Base-by-base conservation (phyloP, 2,329 filamentous ascomycete species). In the Ploettnerulaceae sp. region DNA sequence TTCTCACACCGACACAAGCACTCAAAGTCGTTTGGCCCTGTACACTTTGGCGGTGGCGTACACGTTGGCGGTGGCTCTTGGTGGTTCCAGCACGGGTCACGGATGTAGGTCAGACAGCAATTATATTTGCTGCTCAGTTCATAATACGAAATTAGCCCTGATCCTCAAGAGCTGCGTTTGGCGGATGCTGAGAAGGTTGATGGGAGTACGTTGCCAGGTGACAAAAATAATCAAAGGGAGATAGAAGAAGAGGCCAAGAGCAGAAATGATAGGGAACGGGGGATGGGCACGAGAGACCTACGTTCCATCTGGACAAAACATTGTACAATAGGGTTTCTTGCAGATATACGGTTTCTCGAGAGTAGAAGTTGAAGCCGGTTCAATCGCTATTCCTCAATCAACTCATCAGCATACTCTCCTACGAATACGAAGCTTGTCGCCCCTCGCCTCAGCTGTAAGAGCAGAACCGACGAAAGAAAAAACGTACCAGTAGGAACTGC, bases 51-150 rank as follows among this genome's bases (percentile, higher is more conserved):
- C 5, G 18, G 15, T 5, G 25, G 37, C 21, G 37, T 24, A 12
- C 22, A 21, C 12, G 22, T 24, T n/a, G n/a, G n/a, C n/a, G 25
- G 25, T 2, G 31, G 36, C 12, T 5, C 18, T 17, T 47, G 45
- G 20, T 47, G 37, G 24, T 36, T 37, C 15, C 36, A n/a, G 25
- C 45, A 47, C 1, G 45, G 45, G 8, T 47, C 45, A 20, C 36
- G 45, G 38, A 47, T 14, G 31, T 47, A 47, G 22, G 3, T 28
- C 18, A 47, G 36, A 18, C 45, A 47, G 45, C 45, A 47, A 15
- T 47, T 33, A 25, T 41, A 47, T 7, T 36, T 36, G 29, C 45
- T 47, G 18, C 29, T 29, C 11, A 3, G n/a, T 24, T 7, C 4
- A 7, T 31, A 14, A 29, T 17, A 22, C 4, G 17, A 7, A 7